phyloP scores from a whole-genome alignment of 2,329 filamentous ascomycete genomes.

The Colletotrichum destructivum region DNA sequence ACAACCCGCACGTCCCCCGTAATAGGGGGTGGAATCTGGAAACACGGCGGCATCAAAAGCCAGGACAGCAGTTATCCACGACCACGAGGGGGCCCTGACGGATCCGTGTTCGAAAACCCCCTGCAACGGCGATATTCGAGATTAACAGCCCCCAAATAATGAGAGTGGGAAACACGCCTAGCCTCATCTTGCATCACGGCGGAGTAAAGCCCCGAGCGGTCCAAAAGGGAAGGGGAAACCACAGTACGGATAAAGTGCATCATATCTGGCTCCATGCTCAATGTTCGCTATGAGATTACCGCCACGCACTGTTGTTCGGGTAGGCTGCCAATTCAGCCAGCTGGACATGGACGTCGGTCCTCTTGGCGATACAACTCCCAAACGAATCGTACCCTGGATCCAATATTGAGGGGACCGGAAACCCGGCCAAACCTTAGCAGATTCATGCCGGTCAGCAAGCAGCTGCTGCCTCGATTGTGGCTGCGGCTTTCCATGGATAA shows the following conservation, averaged over 20 bases:
- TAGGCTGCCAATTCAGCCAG: not conserved
- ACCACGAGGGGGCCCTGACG: conserved; percentile 23
- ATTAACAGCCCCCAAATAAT: conserved; percentile 33
- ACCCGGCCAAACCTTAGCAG: conserved; percentile 25
- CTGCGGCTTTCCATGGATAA: conserved; percentile 20
- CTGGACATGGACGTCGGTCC: conserved; percentile 1
- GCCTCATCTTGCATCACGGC: conserved; percentile 13
- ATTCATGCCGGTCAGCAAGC: conserved; percentile 26
- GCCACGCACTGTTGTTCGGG: conserved; percentile 10
- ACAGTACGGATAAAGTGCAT: not conserved
- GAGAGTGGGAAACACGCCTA: conserved; percentile 3
- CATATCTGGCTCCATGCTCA: conserved; percentile 12
- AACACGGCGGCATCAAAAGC: conserved; percentile 11
- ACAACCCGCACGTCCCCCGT: conserved; percentile 30
- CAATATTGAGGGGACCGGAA: conserved; percentile 13
- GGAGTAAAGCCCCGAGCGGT: conserved; percentile 11
- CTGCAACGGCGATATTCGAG: conserved; percentile 29
- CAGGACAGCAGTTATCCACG: conserved; percentile 13
- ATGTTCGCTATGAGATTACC: conserved; percentile 16
- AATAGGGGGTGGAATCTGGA: conserved; percentile 21
- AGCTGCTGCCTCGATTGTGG: not conserved
- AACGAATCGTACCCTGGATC: not conserved
- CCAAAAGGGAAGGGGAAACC: not conserved
- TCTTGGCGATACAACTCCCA: not conserved
- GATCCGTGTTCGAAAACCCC: conserved; percentile 9